Evolutionary conservation across 805 yeast genomes (phyloP), one percentile per base, ranked within the genome.

Genomic region (Saccharomycopsis babjevae): DNA sequence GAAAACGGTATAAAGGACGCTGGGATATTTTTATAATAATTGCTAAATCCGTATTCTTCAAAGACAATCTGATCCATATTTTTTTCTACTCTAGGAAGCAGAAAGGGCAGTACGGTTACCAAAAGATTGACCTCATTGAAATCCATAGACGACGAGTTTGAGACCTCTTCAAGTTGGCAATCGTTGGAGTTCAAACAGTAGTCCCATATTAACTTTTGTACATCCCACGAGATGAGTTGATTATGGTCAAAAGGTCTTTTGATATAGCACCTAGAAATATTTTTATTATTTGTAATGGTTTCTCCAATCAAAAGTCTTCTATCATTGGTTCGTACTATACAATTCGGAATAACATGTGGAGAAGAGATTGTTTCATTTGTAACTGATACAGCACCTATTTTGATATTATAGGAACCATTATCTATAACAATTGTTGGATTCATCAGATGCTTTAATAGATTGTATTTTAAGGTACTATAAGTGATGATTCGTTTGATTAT

Each of bases 121-220:
- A 91, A 77, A 50, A 94, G 75, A 60, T 86, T 83, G 1, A 82
- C 74, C 1, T 82, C 85, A 55, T 68, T 63, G 0, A 79, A 76
- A 18, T 77, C 77, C 54, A 70, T 74, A 8, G 52, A 46, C 16
- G 52, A 46, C 7, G 32, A 20, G 13, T 78, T 67, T 58, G 80
- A 77, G 54, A 80, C 69, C 3, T 77, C 80, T 60, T 72, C 69
- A 50, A 71, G 67, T 1, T 65, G 62, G 61, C 76, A 72, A 46
- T 75, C 74, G 65, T 77, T 73, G 1, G 77, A 78, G 55, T 76
- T 79, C 69, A 90, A 77, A 5, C 86, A 79, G 65, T 86, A 83
- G 71, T 94, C 98, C 99, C 98, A 94, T 1, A 94, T 80, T 25
- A 86, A 85, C 67, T 86, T 87, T 69, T 94, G 91, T 1, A 88